Evolutionary conservation across 1,284 basidiomycete genomes (phyloP).

Genomic region (Peniophora sp.): DNA sequence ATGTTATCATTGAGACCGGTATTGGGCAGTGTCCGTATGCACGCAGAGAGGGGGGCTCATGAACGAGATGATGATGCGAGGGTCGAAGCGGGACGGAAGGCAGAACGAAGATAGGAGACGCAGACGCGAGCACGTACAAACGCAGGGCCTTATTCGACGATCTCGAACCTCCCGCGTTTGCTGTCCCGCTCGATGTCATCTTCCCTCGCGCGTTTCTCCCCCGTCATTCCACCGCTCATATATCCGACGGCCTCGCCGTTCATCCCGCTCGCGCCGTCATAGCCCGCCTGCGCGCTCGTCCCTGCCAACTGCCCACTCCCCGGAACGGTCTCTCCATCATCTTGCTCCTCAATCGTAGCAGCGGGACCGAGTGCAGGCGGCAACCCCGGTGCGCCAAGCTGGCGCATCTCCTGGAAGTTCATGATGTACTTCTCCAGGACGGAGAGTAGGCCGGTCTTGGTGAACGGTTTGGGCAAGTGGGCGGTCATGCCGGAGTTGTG

Average conservation of each 20-base stretch:
- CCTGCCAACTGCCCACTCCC: slow-evolving; percentile 57
- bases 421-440: slow-evolving; percentile 95
- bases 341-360: slow-evolving; percentile 46
- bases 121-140: too few relatives aligned
- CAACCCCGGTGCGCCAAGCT: slow-evolving; percentile 60
- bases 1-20: too few relatives aligned
- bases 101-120: too few relatives aligned
- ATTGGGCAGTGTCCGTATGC: too few relatives aligned
- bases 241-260: slow-evolving; percentile 9
- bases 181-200: slow-evolving; percentile 42
- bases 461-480: slow-evolving; percentile 95
- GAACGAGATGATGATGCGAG: too few relatives aligned
- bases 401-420: slow-evolving; percentile 77
- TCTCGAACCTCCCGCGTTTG: slow-evolving; percentile 65
- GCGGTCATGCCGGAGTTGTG: slow-evolving; percentile 94
- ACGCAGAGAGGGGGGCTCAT: too few relatives aligned
- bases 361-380: slow-evolving; percentile 49
- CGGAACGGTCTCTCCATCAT: slow-evolving; percentile 22
- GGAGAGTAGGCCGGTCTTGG: slow-evolving; percentile 81
- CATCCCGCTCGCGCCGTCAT: slow-evolving; percentile 14
- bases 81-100: too few relatives aligned
- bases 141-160: slow-evolving; percentile 43
- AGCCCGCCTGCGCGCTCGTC: slow-evolving; percentile 37
- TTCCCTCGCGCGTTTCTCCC: slow-evolving; percentile 35
- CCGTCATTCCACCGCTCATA: slow-evolving; percentile 3